phyloP scores from a whole-genome alignment of 345 rosid genomes.

The Excoecaria agallocha region DNA sequence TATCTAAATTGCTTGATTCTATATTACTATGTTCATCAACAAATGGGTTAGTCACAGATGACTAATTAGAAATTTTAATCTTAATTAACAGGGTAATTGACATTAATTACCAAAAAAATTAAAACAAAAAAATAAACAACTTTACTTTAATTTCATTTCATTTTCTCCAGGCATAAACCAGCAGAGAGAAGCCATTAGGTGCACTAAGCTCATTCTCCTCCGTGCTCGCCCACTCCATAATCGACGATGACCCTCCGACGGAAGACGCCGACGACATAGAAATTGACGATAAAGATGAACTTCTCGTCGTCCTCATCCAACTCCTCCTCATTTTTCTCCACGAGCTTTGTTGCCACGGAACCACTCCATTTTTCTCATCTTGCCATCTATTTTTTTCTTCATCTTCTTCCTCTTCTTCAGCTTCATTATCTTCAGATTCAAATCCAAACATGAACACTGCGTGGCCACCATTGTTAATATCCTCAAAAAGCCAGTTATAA shows the following conservation, averaged over 20 bases:
- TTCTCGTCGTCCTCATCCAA: constrained; percentile 53
- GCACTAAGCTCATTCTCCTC: constrained; percentile 58
- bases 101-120: constrained; percentile 17
- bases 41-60: constrained; percentile 41
- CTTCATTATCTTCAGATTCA: constrained; percentile 43
- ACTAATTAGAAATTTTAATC: background rate
- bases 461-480: constrained; percentile 42
- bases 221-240: constrained; percentile 88
- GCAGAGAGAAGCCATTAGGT: constrained; percentile 68
- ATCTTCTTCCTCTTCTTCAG: constrained; percentile 11
- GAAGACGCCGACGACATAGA: constrained; percentile 88
- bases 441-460: constrained; percentile 88
- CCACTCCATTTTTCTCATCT: constrained; percentile 24
- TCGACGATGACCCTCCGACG: constrained; percentile 63
- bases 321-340: constrained; percentile 85
- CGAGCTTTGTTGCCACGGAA: constrained; percentile 40
- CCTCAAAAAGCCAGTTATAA: constrained; percentile 81
- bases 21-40: constrained; percentile 34
- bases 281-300: constrained; percentile 76
- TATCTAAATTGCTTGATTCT: too few relatives aligned
- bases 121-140: background rate
- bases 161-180: constrained; percentile 87
- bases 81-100: constrained; percentile 1
- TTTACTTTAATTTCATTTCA: constrained; percentile 27
- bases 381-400: background rate